phyloP scores from a whole-genome alignment of 345 rosid genomes.

The Hypericum perforatum region DNA sequence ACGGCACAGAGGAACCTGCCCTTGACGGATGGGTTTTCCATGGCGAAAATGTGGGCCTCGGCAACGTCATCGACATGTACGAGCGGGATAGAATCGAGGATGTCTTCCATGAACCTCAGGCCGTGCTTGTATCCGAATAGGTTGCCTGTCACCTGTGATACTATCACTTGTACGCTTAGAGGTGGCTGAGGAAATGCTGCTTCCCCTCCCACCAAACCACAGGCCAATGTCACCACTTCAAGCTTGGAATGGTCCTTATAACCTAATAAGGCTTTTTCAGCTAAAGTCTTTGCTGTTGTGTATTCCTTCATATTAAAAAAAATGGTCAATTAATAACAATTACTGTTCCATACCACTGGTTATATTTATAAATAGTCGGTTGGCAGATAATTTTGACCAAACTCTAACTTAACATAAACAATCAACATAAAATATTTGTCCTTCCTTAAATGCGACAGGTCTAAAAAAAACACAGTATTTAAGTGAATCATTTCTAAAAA shows the following conservation, averaged over 20 bases:
- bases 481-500: no score
- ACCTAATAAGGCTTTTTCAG: constrained; percentile 30
- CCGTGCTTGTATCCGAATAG: not conserved
- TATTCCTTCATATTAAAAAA: constrained; percentile 18
- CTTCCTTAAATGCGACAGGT: no score
- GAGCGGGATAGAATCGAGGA: constrained; percentile 33
- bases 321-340: not conserved
- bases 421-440: no score
- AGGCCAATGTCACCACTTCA: constrained; percentile 27
- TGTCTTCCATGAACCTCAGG: constrained; percentile 25
- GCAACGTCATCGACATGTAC: constrained; percentile 42
- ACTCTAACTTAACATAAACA: no score
- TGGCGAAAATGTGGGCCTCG: constrained; percentile 32
- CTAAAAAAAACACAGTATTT: no score
- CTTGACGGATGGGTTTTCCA: constrained; percentile 15
- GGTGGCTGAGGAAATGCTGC: constrained; percentile 11
- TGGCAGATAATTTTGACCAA: no score
- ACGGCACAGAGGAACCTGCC: constrained; percentile 29
- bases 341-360: no score
- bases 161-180: not conserved
- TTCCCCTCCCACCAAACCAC: constrained; percentile 29
- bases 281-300: constrained; percentile 20
- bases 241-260: constrained; percentile 6
- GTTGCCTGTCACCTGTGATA: constrained; percentile 17
- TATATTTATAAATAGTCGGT: no score